Evolutionary conservation across 2,329 filamentous ascomycete species (phyloP).

Genomic region (Dactylellina drechsleri): DNA sequence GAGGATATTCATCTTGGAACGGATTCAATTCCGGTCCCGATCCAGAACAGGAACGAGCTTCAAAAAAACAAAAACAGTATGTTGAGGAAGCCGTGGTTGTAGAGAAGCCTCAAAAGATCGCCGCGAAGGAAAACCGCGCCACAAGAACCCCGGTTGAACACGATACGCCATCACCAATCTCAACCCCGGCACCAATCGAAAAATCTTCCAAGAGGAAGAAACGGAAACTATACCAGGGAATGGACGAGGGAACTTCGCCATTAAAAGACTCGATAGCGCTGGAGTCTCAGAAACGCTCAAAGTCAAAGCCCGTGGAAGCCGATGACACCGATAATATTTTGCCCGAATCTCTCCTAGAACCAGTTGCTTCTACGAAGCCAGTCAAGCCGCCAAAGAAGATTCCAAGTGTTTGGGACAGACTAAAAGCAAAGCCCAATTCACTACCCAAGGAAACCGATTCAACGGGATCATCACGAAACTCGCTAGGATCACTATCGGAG

Average conservation of each 20-base stretch:
- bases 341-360: slow-evolving; percentile 12
- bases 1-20: slow-evolving; percentile 49
- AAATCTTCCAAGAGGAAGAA: slow-evolving; percentile 21
- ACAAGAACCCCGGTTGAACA: neutral
- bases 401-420: slow-evolving; percentile 41
- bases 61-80: slow-evolving; percentile 10
- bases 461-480: slow-evolving; percentile 26
- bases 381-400: slow-evolving; percentile 21
- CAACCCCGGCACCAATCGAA: neutral
- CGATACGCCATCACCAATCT: neutral
- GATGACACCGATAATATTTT: slow-evolving; percentile 10
- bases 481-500: slow-evolving; percentile 22
- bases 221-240: slow-evolving; percentile 7
- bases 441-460: slow-evolving; percentile 13
- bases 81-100: slow-evolving; percentile 41
- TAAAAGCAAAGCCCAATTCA: slow-evolving; percentile 18
- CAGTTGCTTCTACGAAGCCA: slow-evolving; percentile 1
- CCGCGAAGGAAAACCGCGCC: neutral
- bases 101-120: neutral
- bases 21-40: slow-evolving; percentile 33
- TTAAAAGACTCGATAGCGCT: neutral
- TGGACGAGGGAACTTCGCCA: neutral
- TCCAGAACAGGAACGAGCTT: neutral
- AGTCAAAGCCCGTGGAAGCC: neutral
- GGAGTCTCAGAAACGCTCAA: neutral